Conservation (phyloP, 1,139 yeast species). For the Blastobotrys serpentis region DNA sequence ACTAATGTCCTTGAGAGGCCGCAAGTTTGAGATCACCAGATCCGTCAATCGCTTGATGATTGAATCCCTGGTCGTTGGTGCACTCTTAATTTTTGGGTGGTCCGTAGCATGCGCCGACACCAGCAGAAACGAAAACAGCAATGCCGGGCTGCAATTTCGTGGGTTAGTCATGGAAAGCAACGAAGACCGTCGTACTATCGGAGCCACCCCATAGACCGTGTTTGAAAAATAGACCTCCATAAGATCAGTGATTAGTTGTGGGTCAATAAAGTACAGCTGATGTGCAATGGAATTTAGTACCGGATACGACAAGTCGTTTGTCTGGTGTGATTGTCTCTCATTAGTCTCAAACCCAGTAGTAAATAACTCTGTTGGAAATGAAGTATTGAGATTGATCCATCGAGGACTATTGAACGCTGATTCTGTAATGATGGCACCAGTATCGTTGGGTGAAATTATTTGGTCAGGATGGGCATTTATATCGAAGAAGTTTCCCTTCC, state of each 20-base stretch:
- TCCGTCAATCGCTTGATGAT: slow-evolving; percentile 14
- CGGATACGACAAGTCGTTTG: slow-evolving; percentile 17
- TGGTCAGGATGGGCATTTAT: not conserved
- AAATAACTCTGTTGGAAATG: slow-evolving; percentile 23
- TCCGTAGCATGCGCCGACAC: slow-evolving; percentile 41
- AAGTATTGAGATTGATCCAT: slow-evolving; percentile 22
- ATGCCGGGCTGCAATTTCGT: slow-evolving; percentile 35
- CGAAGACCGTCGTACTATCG: slow-evolving; percentile 25
- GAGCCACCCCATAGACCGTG: slow-evolving; percentile 28
- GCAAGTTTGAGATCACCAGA: slow-evolving; percentile 13
- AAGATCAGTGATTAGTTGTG: slow-evolving; percentile 22
- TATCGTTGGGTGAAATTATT: not conserved
- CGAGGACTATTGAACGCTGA: slow-evolving; percentile 22
- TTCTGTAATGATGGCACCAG: slow-evolving; percentile 13
- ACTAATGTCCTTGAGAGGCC: slow-evolving; percentile 14
- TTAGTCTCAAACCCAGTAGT: slow-evolving; percentile 18
- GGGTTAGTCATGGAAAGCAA: slow-evolving; percentile 24
- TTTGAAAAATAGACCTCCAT: slow-evolving; percentile 28
- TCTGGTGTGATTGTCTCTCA: slow-evolving; percentile 13
- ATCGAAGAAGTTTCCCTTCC: not conserved
- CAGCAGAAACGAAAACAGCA: slow-evolving; percentile 37
- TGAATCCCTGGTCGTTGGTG: slow-evolving; percentile 18
- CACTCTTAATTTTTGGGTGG: slow-evolving; percentile 36
- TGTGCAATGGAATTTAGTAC: slow-evolving; percentile 19
- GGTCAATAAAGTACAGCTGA: slow-evolving; percentile 18